Evolutionary conservation across 2,329 filamentous ascomycete species (phyloP), one percentile per base, ranked within the genome.

Genomic region (Blastomyces gilchristii): DNA sequence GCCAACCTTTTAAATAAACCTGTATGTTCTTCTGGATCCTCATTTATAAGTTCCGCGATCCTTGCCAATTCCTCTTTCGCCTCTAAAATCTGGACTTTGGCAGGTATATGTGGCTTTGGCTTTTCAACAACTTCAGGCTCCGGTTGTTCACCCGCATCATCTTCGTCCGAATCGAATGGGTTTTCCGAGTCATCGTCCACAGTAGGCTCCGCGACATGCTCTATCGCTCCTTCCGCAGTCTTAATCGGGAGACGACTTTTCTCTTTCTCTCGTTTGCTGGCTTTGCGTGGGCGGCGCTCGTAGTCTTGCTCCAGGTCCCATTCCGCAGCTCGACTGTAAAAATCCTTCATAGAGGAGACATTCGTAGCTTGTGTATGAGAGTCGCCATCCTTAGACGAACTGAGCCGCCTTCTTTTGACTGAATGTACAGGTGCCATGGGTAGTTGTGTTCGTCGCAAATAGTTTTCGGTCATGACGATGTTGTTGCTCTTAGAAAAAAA

Each of bases 291-390:
- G 68, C 86, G 85, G 65, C 84, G 84, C 75, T 96, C 91, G 80
- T 97, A 97, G 74, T 90, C 88, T 72, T 96, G 89, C 78, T 96
- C 94, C 58, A 96, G 82, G 71, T 96, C 86, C 91, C 93, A 97
- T 76, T 86, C 87, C 64, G 89, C 82, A 6, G 89, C 90, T 70
- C 85, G 87, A 70, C 85, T 84, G 77, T 90, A 83, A 74, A 92
- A 91, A 62, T 83, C 82, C 47, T 74, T 73, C 58, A 75, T 75
- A 60, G 67, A 61, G 37, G 73, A 65, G 58, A 67, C 65, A 57
- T 70, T 65, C 5, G 71, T 70, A 14, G 62, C 62, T 37, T 28
- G 28, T 14, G n/a, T n/a, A 41, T 43, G 6, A 1, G 58, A 49
- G 63, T 70, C 71, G 56, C 71, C 71, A 34, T 80, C 76, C 6